Conservation (phyloP, 164 flowering plant genomes). For the Chimonanthus praecox region DNA sequence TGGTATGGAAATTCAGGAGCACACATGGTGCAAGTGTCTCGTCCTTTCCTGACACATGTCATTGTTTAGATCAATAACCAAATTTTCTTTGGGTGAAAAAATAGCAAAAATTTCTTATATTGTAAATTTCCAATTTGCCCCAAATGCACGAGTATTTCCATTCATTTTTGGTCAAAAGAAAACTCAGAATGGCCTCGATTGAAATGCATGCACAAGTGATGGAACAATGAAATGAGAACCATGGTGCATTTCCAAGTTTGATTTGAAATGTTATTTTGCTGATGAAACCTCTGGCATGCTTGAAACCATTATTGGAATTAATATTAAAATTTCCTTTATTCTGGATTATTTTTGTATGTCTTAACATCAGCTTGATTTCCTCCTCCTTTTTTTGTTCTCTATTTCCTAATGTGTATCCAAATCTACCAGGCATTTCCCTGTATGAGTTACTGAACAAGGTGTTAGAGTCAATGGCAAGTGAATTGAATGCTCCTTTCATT, state of each 20-base stretch:
- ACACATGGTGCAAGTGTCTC: too few relatives aligned
- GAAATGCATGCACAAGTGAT: too few relatives aligned
- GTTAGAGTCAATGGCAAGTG: constrained; percentile 51
- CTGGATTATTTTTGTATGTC: neutral
- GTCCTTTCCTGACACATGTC: too few relatives aligned
- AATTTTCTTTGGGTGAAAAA: too few relatives aligned
- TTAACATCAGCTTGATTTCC: constrained; percentile 4
- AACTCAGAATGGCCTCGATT: too few relatives aligned
- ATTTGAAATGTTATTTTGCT: neutral
- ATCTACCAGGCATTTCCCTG: constrained; percentile 53
- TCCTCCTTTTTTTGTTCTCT: neutral
- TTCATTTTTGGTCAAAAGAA: too few relatives aligned
- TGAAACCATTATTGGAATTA: neutral
- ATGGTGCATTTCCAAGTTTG: neutral
- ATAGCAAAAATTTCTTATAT: too few relatives aligned
- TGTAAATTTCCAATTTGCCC: too few relatives aligned
- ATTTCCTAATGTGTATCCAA: neutral
- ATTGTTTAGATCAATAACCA: too few relatives aligned
- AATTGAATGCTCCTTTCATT: constrained; percentile 58
- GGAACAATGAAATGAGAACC: neutral
- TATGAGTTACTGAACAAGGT: constrained; percentile 67
- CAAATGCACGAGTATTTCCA: too few relatives aligned
- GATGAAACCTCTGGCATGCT: neutral
- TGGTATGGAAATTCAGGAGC: too few relatives aligned
- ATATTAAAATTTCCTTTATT: neutral